phyloP scores from a whole-genome alignment of 1,284 basidiomycete species.

The Apiotrichum sp. region DNA sequence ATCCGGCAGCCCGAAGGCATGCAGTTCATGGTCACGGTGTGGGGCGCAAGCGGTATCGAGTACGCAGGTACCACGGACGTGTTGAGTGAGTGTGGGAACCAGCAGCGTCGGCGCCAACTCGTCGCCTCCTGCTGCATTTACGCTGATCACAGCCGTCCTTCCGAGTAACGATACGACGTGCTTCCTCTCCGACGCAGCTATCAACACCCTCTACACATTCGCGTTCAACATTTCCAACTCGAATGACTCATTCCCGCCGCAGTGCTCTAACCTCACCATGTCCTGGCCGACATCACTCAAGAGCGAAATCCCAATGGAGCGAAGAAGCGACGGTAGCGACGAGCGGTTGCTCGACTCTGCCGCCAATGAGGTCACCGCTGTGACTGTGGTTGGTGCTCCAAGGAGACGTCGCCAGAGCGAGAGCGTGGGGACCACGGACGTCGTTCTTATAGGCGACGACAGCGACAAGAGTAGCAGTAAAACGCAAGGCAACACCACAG shows the following conservation, averaged over 20 bases:
- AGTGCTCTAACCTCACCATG: constrained; percentile 41
- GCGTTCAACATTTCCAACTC: constrained; percentile 38
- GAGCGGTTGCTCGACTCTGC: not conserved
- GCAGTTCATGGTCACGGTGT: constrained; percentile 40
- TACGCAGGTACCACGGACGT: constrained; percentile 42
- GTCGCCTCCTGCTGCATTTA: too few species aligned
- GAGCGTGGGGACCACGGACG: too few species aligned
- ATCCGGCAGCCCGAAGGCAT: constrained; percentile 35
- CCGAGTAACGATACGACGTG: constrained; percentile 24
- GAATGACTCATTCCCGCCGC: constrained; percentile 29
- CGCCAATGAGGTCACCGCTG: too few species aligned
- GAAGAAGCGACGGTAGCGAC: not conserved
- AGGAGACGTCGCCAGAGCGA: too few species aligned
- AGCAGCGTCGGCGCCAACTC: constrained; percentile 1
- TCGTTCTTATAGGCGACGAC: not conserved
- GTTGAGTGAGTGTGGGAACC: constrained; percentile 27
- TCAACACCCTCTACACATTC: constrained; percentile 39
- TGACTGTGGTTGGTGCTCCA: too few species aligned
- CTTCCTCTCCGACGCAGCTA: constrained; percentile 31
- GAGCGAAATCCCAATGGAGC: constrained; percentile 4
- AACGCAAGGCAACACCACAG: constrained; percentile 36
- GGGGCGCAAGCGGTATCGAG: constrained; percentile 40
- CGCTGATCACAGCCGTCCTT: constrained; percentile 22
- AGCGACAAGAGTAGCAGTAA: constrained; percentile 15
- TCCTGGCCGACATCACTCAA: constrained; percentile 42